These are phyloP conservation scores for Gremmenia infestans DNA, from an alignment of 2,329 filamentous ascomycete species.

Conservation along the genomic window DNA sequence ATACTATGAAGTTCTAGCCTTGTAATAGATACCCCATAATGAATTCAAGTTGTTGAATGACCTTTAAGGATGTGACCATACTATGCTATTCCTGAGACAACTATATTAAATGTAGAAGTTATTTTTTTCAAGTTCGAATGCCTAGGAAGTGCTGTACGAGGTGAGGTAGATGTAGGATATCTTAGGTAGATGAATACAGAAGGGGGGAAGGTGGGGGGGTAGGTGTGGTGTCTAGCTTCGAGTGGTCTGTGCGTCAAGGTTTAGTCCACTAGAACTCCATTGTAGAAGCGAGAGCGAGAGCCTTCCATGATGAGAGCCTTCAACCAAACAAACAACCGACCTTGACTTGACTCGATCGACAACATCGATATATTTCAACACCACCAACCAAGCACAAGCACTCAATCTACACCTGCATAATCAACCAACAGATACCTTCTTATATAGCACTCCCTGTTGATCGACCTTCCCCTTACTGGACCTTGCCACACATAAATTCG, in stretches of 20 bases:
- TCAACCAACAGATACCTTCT: neutral
- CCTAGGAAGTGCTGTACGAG: too few species aligned
- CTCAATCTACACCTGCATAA: neutral
- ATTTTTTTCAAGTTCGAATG: too few species aligned
- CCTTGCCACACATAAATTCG: neutral
- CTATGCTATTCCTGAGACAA: neutral
- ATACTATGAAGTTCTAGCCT: slow-evolving; percentile 20
- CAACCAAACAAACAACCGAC: too few species aligned
- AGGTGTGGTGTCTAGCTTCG: neutral
- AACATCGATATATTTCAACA: neutral
- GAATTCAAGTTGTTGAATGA: neutral
- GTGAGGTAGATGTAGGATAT: too few species aligned
- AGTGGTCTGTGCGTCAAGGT: too few species aligned
- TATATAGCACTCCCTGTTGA: neutral
- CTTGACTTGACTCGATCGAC: too few species aligned
- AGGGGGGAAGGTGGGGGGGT: too few species aligned
- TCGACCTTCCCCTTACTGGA: neutral
- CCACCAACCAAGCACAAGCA: too few species aligned
- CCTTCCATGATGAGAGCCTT: too few species aligned
- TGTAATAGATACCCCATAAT: slow-evolving; percentile 18
- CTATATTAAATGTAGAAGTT: too few species aligned
- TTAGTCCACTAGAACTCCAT: too few species aligned
- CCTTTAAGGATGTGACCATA: neutral
- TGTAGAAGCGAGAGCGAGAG: neutral
- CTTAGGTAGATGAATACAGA: too few species aligned